These are phyloP conservation scores for Diaporthe humulicola DNA, from an alignment of 2,329 filamentous ascomycete species.

Conservation along the genomic window DNA sequence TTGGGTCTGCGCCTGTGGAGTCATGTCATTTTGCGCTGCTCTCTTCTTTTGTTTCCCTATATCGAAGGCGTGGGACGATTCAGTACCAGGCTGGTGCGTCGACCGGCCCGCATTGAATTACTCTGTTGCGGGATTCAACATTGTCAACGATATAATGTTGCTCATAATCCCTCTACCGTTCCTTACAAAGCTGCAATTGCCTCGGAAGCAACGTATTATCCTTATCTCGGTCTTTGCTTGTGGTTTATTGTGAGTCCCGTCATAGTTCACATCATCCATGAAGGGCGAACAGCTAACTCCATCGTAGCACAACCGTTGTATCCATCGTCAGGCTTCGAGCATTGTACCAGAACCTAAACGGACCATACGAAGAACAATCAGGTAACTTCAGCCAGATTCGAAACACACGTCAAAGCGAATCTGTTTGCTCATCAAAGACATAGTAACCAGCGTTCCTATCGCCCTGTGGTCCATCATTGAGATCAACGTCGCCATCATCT, in stretches of 20 bases:
- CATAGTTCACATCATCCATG: neutral
- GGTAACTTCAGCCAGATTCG: constrained; percentile 14
- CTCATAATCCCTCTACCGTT: constrained; percentile 47
- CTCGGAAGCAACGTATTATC: constrained; percentile 56
- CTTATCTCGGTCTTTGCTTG: constrained; percentile 54
- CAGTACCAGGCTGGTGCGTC: constrained; percentile 42
- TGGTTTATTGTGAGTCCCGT: constrained; percentile 46
- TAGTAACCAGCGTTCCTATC: constrained; percentile 43
- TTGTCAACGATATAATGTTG: constrained; percentile 48
- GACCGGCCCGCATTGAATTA: constrained; percentile 43
- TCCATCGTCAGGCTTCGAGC: constrained; percentile 43
- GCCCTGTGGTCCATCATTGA: constrained; percentile 47
- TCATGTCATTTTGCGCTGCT: constrained; percentile 45
- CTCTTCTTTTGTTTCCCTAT: constrained; percentile 47
- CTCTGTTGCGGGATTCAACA: constrained; percentile 48
- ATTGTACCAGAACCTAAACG: constrained; percentile 39
- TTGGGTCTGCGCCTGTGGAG: constrained; percentile 44
- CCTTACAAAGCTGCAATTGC: constrained; percentile 51
- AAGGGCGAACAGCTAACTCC: neutral
- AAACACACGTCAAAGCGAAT: too few relatives aligned
- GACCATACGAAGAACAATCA: constrained; percentile 32
- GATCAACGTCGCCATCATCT: constrained; percentile 53
- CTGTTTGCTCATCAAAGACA: neutral
- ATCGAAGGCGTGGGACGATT: constrained; percentile 42
- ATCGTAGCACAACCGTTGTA: constrained; percentile 39